Percentiles rank a stretch among this genome's conserved stretches.
Evolutionary conservation across 495 filamentous ascomycete species (phyloP).

Genomic region (Tuber aestivum): DNA sequence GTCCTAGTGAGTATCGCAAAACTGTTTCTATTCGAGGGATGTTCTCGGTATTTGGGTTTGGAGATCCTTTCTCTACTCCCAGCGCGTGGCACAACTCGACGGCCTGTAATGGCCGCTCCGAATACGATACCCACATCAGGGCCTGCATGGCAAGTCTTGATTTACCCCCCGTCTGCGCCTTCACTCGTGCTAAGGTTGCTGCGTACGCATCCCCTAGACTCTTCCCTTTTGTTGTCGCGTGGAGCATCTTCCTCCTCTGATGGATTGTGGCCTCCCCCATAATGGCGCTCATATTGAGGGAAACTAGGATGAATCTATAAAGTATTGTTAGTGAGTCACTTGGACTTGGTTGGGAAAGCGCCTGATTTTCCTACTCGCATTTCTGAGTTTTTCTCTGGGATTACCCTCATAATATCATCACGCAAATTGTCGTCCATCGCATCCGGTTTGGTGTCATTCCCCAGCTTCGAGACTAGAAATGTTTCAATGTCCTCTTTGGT

Average conservation of each 20-base stretch:
- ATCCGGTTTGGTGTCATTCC: not conserved
- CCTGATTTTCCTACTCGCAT: not conserved
- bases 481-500: not conserved
- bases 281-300: not conserved
- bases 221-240: not conserved
- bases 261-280: not conserved
- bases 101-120: not conserved
- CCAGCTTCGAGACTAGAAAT: not conserved
- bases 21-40: not conserved
- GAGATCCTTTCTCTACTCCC: not conserved
- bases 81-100: not conserved
- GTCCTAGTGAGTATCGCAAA: not conserved
- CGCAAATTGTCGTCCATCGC: not conserved
- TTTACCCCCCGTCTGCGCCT: not conserved
- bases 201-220: not conserved
- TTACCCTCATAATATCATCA: not conserved
- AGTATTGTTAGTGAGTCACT: not conserved
- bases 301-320: not conserved
- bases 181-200: not conserved
- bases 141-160: not conserved
- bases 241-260: not conserved
- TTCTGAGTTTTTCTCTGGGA: not conserved
- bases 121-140: not conserved
- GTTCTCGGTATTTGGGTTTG: not conserved
- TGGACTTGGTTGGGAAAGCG: not conserved